Evolutionary conservation across 371 early-diverging fungal genomes (phyloP).

Genomic region (Mucor saturninus): DNA sequence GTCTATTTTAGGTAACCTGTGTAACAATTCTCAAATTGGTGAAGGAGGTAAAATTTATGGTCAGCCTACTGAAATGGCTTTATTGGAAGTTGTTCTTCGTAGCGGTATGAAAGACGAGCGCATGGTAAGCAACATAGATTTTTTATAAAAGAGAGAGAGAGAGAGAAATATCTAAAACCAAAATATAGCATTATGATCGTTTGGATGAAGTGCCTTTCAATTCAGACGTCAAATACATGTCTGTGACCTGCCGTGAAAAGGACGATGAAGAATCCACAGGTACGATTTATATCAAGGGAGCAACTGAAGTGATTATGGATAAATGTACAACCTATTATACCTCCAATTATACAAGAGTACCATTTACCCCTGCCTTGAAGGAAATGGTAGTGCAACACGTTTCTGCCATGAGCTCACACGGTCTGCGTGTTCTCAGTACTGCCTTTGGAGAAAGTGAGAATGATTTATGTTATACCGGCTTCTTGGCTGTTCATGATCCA

Average conservation of each 20-base stretch:
- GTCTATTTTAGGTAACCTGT: conserved; percentile 54
- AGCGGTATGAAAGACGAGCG: conserved; percentile 66
- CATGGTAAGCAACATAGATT: conserved; percentile 45
- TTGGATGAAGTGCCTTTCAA: conserved; percentile 86
- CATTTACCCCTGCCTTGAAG: conserved; percentile 55
- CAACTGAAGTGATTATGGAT: conserved; percentile 74
- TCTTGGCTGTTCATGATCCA: conserved; percentile 87
- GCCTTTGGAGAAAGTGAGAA: conserved; percentile 71
- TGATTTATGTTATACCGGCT: conserved; percentile 75
- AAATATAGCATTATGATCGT: conserved; percentile 57
- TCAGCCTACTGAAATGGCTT: conserved; percentile 87
- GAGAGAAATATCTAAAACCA: background rate
- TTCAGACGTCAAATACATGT: conserved; percentile 93
- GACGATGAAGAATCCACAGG: conserved; percentile 30
- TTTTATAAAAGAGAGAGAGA: background rate
- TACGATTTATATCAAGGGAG: conserved; percentile 73
- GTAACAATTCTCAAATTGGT: conserved; percentile 80
- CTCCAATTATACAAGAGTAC: conserved; percentile 39
- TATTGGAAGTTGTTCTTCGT: conserved; percentile 67
- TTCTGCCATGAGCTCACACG: conserved; percentile 76
- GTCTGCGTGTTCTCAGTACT: conserved; percentile 88
- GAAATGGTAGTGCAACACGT: conserved; percentile 59
- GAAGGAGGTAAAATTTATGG: conserved; percentile 74
- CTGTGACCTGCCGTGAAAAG: conserved; percentile 60
- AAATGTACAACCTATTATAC: conserved; percentile 66